Percentiles rank a stretch among this genome's conserved stretches.
These are phyloP conservation scores for Phaseolus lunatus DNA, from an alignment of 306 rosid genomes.

Conservation along the genomic window DNA sequence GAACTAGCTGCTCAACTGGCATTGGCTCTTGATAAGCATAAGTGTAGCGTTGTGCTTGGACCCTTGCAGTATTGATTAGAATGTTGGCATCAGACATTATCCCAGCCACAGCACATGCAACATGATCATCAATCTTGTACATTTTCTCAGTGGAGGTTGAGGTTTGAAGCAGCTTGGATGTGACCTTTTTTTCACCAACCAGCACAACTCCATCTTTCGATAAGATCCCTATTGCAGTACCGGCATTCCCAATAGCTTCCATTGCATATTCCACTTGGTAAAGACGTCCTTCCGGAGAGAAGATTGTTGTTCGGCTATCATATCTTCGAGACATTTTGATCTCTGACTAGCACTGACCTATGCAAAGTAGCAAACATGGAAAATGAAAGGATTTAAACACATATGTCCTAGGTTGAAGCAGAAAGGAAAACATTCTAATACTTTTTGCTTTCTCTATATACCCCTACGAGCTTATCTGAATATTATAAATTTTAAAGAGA, in stretches of 20 bases:
- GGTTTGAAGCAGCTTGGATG: slow-evolving; percentile 63
- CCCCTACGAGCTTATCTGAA: neutral
- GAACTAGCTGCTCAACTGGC: slow-evolving; percentile 64
- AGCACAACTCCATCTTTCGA: slow-evolving; percentile 59
- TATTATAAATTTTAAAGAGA: neutral
- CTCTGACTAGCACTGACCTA: slow-evolving; percentile 7
- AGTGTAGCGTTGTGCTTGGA: slow-evolving; percentile 62
- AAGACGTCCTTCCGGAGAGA: slow-evolving; percentile 65
- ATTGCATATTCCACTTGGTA: slow-evolving; percentile 67
- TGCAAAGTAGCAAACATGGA: slow-evolving; percentile 33
- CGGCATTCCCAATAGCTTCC: slow-evolving; percentile 66
- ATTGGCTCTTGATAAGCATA: slow-evolving; percentile 60
- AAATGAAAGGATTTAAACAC: slow-evolving; percentile 29
- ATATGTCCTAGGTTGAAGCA: neutral
- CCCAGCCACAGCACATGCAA: slow-evolving; percentile 64
- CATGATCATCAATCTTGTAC: slow-evolving; percentile 65
- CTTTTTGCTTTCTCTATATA: neutral
- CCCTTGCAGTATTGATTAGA: slow-evolving; percentile 61
- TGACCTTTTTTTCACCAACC: slow-evolving; percentile 64
- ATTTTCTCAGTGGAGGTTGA: slow-evolving; percentile 63
- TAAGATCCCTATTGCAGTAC: slow-evolving; percentile 63
- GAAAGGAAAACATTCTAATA: neutral
- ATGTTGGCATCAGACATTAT: slow-evolving; percentile 66
- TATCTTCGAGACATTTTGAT: slow-evolving; percentile 63
- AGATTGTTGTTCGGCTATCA: slow-evolving; percentile 65